phyloP scores from a whole-genome alignment of 2,329 filamentous ascomycete genomes.

The Cryphonectria nitschkei region DNA sequence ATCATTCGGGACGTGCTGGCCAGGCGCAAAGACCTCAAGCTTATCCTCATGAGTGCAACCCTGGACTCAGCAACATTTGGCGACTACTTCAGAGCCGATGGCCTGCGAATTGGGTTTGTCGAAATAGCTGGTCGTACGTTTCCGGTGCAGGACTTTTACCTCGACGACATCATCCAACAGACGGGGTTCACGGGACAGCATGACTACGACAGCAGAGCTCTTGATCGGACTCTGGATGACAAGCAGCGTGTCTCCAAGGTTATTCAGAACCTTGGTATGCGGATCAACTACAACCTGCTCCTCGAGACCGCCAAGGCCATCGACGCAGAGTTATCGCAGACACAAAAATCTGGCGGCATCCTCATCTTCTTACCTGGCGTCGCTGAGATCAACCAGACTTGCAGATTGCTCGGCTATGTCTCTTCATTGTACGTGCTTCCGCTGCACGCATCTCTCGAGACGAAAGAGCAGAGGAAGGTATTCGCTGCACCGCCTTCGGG shows the following conservation, averaged over 20 bases:
- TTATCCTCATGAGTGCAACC: conserved; percentile 96
- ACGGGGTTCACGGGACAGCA: conserved; percentile 69
- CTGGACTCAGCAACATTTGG: conserved; percentile 86
- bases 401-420: conserved; percentile 68
- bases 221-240: conserved; percentile 46
- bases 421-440: conserved; percentile 75
- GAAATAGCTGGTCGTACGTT: conserved; percentile 89
- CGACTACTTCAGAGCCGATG: conserved; percentile 76
- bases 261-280: conserved; percentile 74
- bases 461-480: conserved; percentile 83
- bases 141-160: conserved; percentile 85
- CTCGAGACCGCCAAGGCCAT: conserved; percentile 80
- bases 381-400: conserved; percentile 84
- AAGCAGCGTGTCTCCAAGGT: conserved; percentile 60
- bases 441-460: conserved; percentile 88
- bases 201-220: conserved; percentile 48
- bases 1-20: conserved; percentile 82
- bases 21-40: conserved; percentile 76
- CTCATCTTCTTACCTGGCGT: conserved; percentile 95
- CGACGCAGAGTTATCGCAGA: conserved; percentile 70
- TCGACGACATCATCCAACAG: conserved; percentile 83
- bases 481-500: conserved; percentile 77
- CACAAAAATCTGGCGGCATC: conserved; percentile 78
- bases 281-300: conserved; percentile 91
- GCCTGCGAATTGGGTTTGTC: conserved; percentile 73